These are phyloP conservation scores for Candida insectalens DNA, from an alignment of 805 yeast species.

Conservation along the genomic window DNA sequence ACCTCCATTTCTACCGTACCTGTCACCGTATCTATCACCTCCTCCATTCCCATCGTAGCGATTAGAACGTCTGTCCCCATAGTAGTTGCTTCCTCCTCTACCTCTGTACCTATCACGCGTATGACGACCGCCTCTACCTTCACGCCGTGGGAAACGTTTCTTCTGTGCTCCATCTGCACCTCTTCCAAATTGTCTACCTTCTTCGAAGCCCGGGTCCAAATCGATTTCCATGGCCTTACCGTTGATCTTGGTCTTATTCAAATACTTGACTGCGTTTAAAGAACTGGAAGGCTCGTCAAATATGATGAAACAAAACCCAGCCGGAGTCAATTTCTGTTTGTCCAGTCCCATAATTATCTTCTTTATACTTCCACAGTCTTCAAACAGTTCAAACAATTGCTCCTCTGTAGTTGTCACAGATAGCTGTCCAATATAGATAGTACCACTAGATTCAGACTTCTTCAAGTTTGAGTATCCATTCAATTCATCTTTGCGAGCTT, in stretches of 20 bases:
- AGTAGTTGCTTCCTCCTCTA: too few species aligned
- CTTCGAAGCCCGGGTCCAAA: conserved; percentile 91
- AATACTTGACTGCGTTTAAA: conserved; percentile 70
- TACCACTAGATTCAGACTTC: conserved; percentile 54
- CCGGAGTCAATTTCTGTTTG: conserved; percentile 82
- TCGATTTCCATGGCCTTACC: conserved; percentile 78
- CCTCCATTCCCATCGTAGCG: too few species aligned
- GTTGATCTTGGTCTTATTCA: conserved; percentile 76
- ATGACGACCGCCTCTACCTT: background rate
- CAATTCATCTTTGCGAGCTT: conserved; percentile 44
- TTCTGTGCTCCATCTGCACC: conserved; percentile 88
- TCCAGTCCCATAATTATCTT: conserved; percentile 92
- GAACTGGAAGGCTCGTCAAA: conserved; percentile 64
- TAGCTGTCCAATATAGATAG: conserved; percentile 86
- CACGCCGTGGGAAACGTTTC: conserved; percentile 15
- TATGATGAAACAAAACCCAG: conserved; percentile 93
- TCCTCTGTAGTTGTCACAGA: conserved; percentile 92
- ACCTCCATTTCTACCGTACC: too few species aligned
- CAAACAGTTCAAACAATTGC: conserved; percentile 80
- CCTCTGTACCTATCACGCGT: background rate
- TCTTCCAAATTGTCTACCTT: conserved; percentile 93
- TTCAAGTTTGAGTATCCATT: conserved; percentile 55
- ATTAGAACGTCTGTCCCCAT: too few species aligned
- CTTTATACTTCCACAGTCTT: conserved; percentile 70
- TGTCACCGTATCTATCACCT: too few species aligned